Base-by-base conservation (phyloP, 179 eudicot genomes). In the Silene noctiflora region DNA sequence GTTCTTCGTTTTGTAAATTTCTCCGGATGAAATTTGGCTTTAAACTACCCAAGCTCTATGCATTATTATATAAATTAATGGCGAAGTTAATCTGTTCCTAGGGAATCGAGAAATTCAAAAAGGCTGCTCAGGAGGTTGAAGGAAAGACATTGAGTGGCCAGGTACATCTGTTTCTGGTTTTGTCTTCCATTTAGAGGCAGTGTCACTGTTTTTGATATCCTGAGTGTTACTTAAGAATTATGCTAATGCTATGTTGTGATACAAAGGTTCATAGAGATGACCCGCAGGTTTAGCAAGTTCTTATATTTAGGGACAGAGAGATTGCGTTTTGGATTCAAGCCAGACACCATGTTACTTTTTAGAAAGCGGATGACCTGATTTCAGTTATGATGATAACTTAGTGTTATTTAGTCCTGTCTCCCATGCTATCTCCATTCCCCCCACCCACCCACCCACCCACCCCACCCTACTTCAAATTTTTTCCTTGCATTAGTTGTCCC, bases 21-120 rank as follows among this genome's bases (percentile, higher is more conserved):
- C 48, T 9, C 48, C 16, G 53, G 53, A 46, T 46, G 16, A 46
- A 12, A 46, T 46, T 46, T 46, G 53, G 14, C 53, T 46, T 46
- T 46, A 42, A 42, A 42, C 12, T 42, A 9, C 46, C 48, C 48
- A 10, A 12, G 58, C 24, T 31, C 17, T 3, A 2, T 42, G 53
- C 51, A 5, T 10, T 44, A 46, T 46, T 46, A 12, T 1, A 16
- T 46, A 11, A 46, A 46, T 46, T 46, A 7, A 46, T 46, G 53
- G 12, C 11, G 53, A 64, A 10, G 20, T 63, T 3, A 17, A 33
- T 66, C 5, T 78, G 10, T 61, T 8, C 61, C 31, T 88, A 96
- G 99, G 99, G 99, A 73, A 90, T 91, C 39, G 96, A 91, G 87
- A 90, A 84, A 79, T 96, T 96, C 83, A 90, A 90, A 85, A 92